Percentiles rank a stretch among this genome's conserved stretches.
These are phyloP conservation scores for Bruguiera sexangula DNA, from an alignment of 345 rosid genomes.

Conservation along the genomic window DNA sequence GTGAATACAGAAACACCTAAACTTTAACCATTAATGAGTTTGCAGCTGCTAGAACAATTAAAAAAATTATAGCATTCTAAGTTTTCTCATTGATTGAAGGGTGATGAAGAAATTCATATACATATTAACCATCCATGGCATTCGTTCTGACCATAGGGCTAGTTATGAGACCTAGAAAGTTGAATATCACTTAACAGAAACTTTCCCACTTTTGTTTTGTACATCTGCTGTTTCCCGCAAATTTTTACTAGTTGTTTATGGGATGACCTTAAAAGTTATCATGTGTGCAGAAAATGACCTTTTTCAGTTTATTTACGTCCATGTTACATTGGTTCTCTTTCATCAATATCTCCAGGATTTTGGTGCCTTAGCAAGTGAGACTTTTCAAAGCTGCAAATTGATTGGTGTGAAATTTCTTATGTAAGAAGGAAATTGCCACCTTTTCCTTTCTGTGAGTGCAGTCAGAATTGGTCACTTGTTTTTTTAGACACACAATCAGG, in stretches of 20 bases:
- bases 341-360: background rate
- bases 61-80: no score
- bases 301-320: no score
- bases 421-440: background rate
- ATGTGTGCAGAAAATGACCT: background rate
- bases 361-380: background rate
- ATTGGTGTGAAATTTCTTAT: background rate
- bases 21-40: no score
- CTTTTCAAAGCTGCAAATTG: background rate
- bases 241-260: background rate
- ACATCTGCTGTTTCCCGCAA: background rate
- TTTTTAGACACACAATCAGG: background rate
- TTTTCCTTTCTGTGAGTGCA: background rate
- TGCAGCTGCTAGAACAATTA: no score
- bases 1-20: no score
- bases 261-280: background rate
- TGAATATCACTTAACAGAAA: background rate
- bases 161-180: background rate
- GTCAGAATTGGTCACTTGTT: background rate
- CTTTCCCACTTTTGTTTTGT: background rate
- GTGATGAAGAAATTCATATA: no score
- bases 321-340: background rate
- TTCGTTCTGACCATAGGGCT: background rate
- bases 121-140: no score
- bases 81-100: no score